phyloP scores from a whole-genome alignment of 805 yeast species.

The Gaillardinia entomophila region DNA sequence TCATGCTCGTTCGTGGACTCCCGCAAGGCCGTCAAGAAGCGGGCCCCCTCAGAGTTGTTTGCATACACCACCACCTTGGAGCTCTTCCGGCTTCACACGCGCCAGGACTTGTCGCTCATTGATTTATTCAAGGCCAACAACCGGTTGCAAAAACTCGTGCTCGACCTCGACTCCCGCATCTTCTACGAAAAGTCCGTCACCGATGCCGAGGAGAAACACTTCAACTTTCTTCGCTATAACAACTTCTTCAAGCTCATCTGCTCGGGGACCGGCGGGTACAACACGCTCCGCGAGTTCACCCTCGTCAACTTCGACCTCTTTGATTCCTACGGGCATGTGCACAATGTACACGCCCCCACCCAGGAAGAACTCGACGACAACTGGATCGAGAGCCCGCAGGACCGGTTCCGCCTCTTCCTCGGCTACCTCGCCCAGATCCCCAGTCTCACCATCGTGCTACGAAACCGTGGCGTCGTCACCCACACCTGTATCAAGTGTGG shows the following conservation, averaged over 20 bases:
- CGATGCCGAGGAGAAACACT: constrained; percentile 10
- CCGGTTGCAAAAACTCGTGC: constrained; percentile 28
- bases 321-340: constrained; percentile 11
- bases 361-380: neutral
- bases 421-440: constrained; percentile 15
- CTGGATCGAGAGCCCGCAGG: constrained; percentile 2
- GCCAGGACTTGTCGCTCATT: constrained; percentile 43
- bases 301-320: constrained; percentile 29
- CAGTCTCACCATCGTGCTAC: constrained; percentile 17
- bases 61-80: constrained; percentile 30
- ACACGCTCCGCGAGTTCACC: constrained; percentile 17
- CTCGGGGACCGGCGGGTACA: constrained; percentile 27
- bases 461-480: constrained; percentile 13
- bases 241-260: constrained; percentile 24
- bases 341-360: constrained; percentile 2
- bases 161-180: constrained; percentile 47
- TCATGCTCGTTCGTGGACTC: constrained; percentile 16
- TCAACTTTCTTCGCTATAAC: constrained; percentile 26
- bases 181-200: constrained; percentile 21
- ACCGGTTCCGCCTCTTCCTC: constrained; percentile 4
- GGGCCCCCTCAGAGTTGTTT: constrained; percentile 28
- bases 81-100: constrained; percentile 33
- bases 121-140: constrained; percentile 37
- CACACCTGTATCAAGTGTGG: constrained; percentile 34
- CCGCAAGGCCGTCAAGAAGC: constrained; percentile 7